Evolutionary conservation across 495 filamentous ascomycete genomes (phyloP), one percentile per base, ranked within the genome.

Genomic region (Neurospora sp.): DNA sequence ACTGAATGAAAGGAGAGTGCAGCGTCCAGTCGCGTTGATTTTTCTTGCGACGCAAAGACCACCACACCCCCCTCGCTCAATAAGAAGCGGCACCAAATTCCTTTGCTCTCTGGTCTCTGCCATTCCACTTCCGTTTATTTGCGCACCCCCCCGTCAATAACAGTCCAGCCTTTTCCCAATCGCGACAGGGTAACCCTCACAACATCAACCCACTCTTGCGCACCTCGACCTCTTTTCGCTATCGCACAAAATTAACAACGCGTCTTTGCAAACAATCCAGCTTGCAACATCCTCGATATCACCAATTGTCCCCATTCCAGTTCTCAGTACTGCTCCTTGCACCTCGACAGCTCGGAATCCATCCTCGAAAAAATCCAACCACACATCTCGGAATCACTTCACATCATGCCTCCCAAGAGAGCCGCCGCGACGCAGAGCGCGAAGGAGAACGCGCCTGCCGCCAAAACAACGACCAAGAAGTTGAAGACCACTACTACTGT

Each of bases 401-500:
- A 73, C 76, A 72, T 73, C 69, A 80, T 80, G 78, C 77, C 78
- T 75, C 78, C 78, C 69, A 79, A 76, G 42, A 76, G 73, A 72
- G 72, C 73, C 65, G 69, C 77, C 48, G 73, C 77, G 44, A 68
- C 71, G 35, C 44, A 75, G 41, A 61, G 72, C 41, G 69, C 72
- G 7, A 72, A 68, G 42, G 42, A 73, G 48, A 31, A 70, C 31
- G 73, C 74, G 69, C 48, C 53, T n/a, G 75, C 78, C 2, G 31
- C 74, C 16, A 72, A 71, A 69, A 75, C 70, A 39, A 31, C 71
- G 18, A 82, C 86, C 16, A 85, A 81, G 9, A 82, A 86, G 70
- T 83, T 82, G 27, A 69, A 70, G 18, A 59, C 73, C 20, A 68
- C 59, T 16, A 35, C 70, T 59, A 48, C 75, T 69, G 65, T 48